Conservation (phyloP, 495 filamentous ascomycete genomes). For the Aspergillus sclerotioniger region DNA sequence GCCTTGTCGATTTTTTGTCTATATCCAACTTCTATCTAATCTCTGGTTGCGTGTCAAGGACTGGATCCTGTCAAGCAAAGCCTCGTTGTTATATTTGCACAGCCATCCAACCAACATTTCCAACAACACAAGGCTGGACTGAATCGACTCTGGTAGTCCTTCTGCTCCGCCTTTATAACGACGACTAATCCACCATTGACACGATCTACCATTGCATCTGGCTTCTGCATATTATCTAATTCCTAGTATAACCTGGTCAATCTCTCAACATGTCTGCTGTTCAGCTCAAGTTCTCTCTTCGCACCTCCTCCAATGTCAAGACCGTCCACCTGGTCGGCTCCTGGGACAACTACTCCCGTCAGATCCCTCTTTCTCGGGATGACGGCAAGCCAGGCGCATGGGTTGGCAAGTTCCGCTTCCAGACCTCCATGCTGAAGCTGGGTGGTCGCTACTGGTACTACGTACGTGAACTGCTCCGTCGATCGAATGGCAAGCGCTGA, state of each 20-base stretch:
- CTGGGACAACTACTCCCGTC: slow-evolving; percentile 95
- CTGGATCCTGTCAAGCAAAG: slow-evolving; percentile 24
- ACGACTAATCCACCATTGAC: slow-evolving; percentile 13
- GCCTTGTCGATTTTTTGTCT: slow-evolving; percentile 21
- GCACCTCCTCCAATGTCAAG: slow-evolving; percentile 95
- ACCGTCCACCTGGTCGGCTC: slow-evolving; percentile 96
- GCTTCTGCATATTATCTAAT: slow-evolving; percentile 24
- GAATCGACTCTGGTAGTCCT: slow-evolving; percentile 28
- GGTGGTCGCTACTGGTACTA: slow-evolving; percentile 99
- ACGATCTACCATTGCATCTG: slow-evolving; percentile 19
- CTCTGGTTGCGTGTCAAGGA: slow-evolving; percentile 23
- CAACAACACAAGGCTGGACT: slow-evolving; percentile 13
- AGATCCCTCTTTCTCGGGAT: slow-evolving; percentile 88
- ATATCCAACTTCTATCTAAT: slow-evolving; percentile 17
- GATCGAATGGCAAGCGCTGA: slow-evolving; percentile 12
- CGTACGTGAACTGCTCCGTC: slow-evolving; percentile 38
- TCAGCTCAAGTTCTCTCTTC: slow-evolving; percentile 85
- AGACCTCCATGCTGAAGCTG: slow-evolving; percentile 74
- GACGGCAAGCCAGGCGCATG: slow-evolving; percentile 80
- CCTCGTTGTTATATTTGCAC: slow-evolving; percentile 12
- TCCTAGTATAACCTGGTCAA: slow-evolving; percentile 39
- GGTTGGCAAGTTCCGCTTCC: slow-evolving; percentile 95
- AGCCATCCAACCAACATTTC: slow-evolving; percentile 20
- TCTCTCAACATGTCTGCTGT: slow-evolving; percentile 65
- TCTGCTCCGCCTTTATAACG: slow-evolving; percentile 9